Conservation (phyloP, 805 yeast genomes). For the Metschnikowia kofuensis region DNA sequence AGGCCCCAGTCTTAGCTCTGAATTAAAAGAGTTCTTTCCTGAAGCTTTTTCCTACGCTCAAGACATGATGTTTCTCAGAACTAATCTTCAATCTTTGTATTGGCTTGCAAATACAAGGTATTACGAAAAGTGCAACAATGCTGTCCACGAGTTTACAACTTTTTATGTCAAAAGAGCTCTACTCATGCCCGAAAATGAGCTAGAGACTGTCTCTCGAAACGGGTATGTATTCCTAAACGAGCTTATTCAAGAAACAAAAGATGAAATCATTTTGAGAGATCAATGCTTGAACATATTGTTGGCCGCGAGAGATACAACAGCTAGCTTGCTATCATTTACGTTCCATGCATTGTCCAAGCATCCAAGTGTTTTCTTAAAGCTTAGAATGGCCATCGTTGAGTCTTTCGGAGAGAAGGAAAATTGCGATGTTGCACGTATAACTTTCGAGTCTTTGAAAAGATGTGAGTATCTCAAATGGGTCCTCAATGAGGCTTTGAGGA, state of each 20-base stretch:
- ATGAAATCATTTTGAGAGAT: constrained; percentile 13
- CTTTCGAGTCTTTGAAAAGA: constrained; percentile 50
- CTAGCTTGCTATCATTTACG: constrained; percentile 13
- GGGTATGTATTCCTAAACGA: constrained; percentile 15
- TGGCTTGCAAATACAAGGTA: not conserved
- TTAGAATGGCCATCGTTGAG: constrained; percentile 34
- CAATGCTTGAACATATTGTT: constrained; percentile 17
- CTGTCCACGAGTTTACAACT: constrained; percentile 16
- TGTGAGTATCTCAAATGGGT: constrained; percentile 45
- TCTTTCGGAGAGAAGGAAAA: constrained; percentile 30
- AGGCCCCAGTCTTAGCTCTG: not conserved
- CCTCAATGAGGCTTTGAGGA: constrained; percentile 45
- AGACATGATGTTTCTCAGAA: constrained; percentile 8
- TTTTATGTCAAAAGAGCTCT: constrained; percentile 35
- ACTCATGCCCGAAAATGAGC: constrained; percentile 5
- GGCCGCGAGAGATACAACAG: constrained; percentile 18
- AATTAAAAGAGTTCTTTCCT: constrained; percentile 5
- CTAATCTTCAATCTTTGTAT: constrained; percentile 13
- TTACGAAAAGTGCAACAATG: constrained; percentile 3
- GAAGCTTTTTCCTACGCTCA: constrained; percentile 13
- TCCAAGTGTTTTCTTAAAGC: constrained; percentile 33
- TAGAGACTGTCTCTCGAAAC: constrained; percentile 4
- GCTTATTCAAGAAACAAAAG: constrained; percentile 13
- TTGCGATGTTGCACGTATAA: constrained; percentile 31
- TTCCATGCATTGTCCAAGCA: constrained; percentile 40